Percentiles rank a stretch among this genome's conserved stretches.
These are phyloP conservation scores for Chlorella vulgaris DNA, from an alignment of 139 green algal genomes.

Conservation along the genomic window DNA sequence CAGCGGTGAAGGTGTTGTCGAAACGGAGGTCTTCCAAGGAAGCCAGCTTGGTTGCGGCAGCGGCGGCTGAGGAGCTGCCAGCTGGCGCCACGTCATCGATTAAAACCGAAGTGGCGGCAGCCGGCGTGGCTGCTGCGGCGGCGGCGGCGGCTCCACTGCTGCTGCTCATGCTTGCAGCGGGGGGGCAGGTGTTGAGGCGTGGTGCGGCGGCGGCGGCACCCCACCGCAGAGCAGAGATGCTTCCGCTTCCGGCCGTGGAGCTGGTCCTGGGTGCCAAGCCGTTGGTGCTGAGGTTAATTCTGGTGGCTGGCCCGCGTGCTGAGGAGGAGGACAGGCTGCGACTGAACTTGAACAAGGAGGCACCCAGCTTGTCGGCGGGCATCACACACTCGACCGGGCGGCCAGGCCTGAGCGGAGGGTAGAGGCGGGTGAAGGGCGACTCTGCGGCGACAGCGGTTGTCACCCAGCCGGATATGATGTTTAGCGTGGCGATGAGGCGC, in stretches of 20 bases:
- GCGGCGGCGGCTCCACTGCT: not conserved
- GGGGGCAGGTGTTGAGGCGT: not conserved
- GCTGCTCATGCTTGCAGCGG: conserved; percentile 24
- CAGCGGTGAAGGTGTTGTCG: conserved; percentile 73
- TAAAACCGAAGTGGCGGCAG: not conserved
- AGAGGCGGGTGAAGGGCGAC: not conserved
- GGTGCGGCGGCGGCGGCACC: not conserved
- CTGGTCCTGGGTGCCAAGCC: too few relatives aligned
- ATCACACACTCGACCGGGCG: conserved; percentile 1
- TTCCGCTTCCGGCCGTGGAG: not conserved
- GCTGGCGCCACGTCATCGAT: not conserved
- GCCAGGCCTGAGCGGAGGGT: not conserved
- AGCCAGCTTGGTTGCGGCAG: not conserved
- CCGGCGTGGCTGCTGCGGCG: not conserved
- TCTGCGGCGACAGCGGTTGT: not conserved
- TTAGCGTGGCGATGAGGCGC: not conserved
- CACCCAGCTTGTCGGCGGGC: not conserved
- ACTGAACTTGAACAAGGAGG: not conserved
- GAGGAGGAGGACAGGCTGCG: not conserved
- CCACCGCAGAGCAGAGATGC: not conserved
- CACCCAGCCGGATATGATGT: not conserved
- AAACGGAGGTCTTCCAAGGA: conserved; percentile 63
- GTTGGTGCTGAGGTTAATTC: too few relatives aligned
- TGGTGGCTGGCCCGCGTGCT: not conserved
- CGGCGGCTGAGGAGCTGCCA: not conserved